Evolutionary conservation across 805 yeast genomes (phyloP).

Genomic region (Nakazawaea sp.): DNA sequence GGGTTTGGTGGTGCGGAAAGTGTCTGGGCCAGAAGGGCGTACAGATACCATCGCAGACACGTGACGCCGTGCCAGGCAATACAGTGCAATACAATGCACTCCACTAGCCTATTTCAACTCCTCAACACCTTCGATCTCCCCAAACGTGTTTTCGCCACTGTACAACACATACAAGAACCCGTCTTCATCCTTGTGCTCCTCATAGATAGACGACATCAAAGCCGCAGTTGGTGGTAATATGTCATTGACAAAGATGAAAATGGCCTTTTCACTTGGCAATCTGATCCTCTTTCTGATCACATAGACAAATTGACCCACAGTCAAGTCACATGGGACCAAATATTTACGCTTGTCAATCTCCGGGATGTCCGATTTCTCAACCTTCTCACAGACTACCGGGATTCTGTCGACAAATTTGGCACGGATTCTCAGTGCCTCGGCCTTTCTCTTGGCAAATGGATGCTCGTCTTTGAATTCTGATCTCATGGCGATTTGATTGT

Average conservation of each 20-base stretch:
- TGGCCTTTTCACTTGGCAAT: conserved; percentile 96
- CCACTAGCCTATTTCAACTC: conserved; percentile 14
- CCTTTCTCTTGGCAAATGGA: conserved; percentile 91
- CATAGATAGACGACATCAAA: conserved; percentile 88
- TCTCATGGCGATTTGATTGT: conserved; percentile 47
- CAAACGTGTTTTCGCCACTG: conserved; percentile 97
- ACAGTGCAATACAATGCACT: conserved; percentile 1
- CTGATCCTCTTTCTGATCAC: conserved; percentile 95
- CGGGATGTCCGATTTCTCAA: conserved; percentile 92
- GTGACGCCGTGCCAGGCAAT: conserved; percentile 3
- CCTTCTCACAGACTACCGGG: conserved; percentile 96
- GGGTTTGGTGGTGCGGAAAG: no score
- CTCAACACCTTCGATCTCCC: conserved; percentile 32
- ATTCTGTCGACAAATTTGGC: conserved; percentile 87
- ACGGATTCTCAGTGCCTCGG: conserved; percentile 87
- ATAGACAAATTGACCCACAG: conserved; percentile 97
- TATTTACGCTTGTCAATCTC: conserved; percentile 97
- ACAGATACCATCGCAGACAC: no score
- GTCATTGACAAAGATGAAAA: conserved; percentile 94
- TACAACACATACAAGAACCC: conserved; percentile 94
- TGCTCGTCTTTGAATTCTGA: conserved; percentile 94
- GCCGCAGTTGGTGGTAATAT: conserved; percentile 98
- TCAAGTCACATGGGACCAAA: conserved; percentile 90
- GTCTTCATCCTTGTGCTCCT: conserved; percentile 96
- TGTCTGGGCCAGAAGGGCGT: no score